Evolutionary conservation across 176 grass and related monocot species (phyloP).

Genomic region (Musa itinerans): DNA sequence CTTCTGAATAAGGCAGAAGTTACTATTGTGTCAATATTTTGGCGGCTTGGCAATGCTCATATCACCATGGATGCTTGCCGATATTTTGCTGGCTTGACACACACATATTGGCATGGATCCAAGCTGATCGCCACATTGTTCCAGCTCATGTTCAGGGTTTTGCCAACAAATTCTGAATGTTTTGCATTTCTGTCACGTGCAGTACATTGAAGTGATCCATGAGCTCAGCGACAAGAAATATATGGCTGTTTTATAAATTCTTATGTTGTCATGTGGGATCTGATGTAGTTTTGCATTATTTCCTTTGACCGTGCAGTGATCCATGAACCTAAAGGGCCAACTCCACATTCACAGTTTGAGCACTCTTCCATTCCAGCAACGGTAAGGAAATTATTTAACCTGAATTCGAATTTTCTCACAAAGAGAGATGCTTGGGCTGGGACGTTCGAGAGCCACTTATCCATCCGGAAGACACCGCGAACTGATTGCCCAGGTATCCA

Average conservation of each 20-base stretch:
- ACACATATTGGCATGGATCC: too few species aligned
- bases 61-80: too few species aligned
- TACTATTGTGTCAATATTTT: too few species aligned
- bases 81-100: too few species aligned
- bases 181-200: too few species aligned
- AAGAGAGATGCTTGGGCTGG: conserved; percentile 38
- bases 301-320: conserved; percentile 13
- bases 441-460: conserved; percentile 21
- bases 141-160: too few species aligned
- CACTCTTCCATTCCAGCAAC: conserved; percentile 34
- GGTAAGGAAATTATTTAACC: conserved; percentile 30
- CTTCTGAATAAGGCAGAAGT: too few species aligned
- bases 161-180: too few species aligned
- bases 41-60: too few species aligned
- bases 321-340: conserved; percentile 27
- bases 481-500: conserved; percentile 21
- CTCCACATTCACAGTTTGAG: conserved; percentile 21
- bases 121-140: too few species aligned
- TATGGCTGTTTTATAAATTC: background rate
- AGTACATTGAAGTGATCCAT: too few species aligned
- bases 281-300: background rate
- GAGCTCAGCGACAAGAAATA: background rate
- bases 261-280: background rate
- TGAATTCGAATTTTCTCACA: conserved; percentile 24
- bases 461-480: conserved; percentile 15